Base-by-base conservation (phyloP, 345 rosid species). In the Hevea brasiliensis region DNA sequence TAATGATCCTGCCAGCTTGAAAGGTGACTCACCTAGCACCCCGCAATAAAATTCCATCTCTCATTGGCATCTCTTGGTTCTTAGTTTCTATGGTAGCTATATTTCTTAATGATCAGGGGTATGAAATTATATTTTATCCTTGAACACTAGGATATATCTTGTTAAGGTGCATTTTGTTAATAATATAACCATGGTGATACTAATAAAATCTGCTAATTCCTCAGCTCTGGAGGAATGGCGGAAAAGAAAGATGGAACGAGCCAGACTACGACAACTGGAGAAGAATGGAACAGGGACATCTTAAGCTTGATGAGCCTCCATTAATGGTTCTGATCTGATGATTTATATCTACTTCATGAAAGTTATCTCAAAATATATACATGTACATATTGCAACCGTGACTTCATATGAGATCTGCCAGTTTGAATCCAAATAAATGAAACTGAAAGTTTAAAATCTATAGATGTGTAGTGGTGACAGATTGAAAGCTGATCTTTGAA, bases 141-240 rank as follows among this genome's bases (percentile, higher is more conserved):
- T 50, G 15, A 9, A 50, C 7, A 14, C 23, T 47, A 27, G 23
- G 14, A 6, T 57, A 11, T 14, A 26, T 60, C 35, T 26, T 60
- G 41, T 32, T 32, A 23, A 11, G 32, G 21, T 14, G 26, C 18
- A 29, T 26, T 14, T 56, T 44, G 45, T 44, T 37, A 60, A 24
- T 35, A 8, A 56, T 24, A 37, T 40, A 8, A 6, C 32, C 54
- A 41, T 14, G 61, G 54, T 41, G 4, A 26, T 60, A 70, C 26
- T 61, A 42, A 75, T 80, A 50, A 72, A 40, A 24, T 47, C 11
- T 42, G 13, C 2, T 35, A 29, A 23, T 23, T 70, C 47, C 20
- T 51, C 88, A 91, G 97, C 98, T 72, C 71, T 90, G 44, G 98
- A 91, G 80, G 94, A 91, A 76, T 94, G 98, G 97, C 87, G 94